These are phyloP conservation scores for Parasarocladium wereldwijsianum DNA, from an alignment of 2,329 filamentous ascomycete species.

Conservation along the genomic window DNA sequence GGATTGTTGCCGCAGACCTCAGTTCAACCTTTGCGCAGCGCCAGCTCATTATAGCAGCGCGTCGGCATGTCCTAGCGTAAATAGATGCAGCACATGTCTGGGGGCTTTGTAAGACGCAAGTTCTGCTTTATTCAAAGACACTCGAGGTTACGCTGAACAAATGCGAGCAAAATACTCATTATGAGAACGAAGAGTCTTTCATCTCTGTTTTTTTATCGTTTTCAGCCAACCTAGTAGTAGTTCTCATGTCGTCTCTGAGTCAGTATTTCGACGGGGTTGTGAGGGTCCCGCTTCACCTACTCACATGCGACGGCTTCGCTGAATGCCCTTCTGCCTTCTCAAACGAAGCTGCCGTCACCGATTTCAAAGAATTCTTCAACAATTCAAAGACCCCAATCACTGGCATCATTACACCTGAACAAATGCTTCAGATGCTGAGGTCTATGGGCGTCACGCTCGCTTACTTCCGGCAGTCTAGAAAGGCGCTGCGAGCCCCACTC, in stretches of 20 bases:
- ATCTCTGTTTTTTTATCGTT: too few relatives aligned
- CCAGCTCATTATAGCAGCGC: too few relatives aligned
- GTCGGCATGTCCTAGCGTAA: too few relatives aligned
- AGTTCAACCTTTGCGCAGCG: too few relatives aligned
- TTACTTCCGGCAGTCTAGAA: background rate
- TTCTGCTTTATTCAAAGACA: too few relatives aligned
- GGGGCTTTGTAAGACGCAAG: too few relatives aligned
- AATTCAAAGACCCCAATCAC: background rate
- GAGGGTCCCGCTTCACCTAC: background rate
- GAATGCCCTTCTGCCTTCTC: background rate
- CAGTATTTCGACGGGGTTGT: constrained; percentile 1
- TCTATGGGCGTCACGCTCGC: constrained; percentile 1
- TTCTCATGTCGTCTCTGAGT: background rate
- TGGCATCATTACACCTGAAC: background rate
- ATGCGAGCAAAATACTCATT: too few relatives aligned
- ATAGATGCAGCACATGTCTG: too few relatives aligned
- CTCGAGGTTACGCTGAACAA: too few relatives aligned
- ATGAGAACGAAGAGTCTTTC: too few relatives aligned
- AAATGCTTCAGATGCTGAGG: background rate
- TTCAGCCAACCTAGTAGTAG: too few relatives aligned
- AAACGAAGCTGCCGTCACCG: background rate
- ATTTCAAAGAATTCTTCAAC: background rate
- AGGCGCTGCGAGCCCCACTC: background rate
- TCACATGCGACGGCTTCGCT: constrained; percentile 1
- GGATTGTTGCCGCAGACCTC: constrained; percentile 1